Conservation (phyloP, 164 flowering plant genomes). For the Chimonanthus praecox region DNA sequence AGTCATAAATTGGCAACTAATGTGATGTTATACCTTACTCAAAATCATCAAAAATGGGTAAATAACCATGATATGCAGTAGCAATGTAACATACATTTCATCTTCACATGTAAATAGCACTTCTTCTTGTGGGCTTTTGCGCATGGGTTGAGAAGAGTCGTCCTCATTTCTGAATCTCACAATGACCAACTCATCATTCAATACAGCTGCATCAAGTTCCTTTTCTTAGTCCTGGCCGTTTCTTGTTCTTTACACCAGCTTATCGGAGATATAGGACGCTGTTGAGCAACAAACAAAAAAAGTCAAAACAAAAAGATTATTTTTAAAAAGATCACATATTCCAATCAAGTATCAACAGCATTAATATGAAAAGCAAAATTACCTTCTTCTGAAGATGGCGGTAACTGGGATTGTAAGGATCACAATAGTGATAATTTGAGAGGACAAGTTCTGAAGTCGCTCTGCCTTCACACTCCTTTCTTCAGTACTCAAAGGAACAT, state of each 20-base stretch:
- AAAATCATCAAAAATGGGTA: no score
- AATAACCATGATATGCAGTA: no score
- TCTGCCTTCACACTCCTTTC: conserved; percentile 60
- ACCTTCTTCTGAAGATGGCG: conserved; percentile 89
- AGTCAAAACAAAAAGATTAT: no score
- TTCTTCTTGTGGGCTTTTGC: conserved; percentile 95
- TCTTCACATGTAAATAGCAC: conserved; percentile 95
- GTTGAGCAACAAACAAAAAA: no score
- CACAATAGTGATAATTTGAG: conserved; percentile 83
- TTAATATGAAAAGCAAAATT: conserved; percentile 13
- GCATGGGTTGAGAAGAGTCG: conserved; percentile 95
- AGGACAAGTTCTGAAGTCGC: conserved; percentile 93
- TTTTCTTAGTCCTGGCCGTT: no score
- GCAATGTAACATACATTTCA: conserved; percentile 58
- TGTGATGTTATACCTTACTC: no score
- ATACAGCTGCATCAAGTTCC: conserved; percentile 62
- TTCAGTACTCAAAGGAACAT: conserved; percentile 37
- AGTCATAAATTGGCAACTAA: no score
- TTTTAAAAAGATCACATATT: background rate
- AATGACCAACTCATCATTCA: conserved; percentile 94
- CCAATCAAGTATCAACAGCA: background rate
- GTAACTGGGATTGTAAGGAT: conserved; percentile 60
- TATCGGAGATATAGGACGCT: conserved; percentile 45
- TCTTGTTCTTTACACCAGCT: conserved; percentile 55
- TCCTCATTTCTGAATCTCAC: conserved; percentile 97